Evolutionary conservation across 495 filamentous ascomycete species (phyloP).

Genomic region (Talaromyces thailandensis): DNA sequence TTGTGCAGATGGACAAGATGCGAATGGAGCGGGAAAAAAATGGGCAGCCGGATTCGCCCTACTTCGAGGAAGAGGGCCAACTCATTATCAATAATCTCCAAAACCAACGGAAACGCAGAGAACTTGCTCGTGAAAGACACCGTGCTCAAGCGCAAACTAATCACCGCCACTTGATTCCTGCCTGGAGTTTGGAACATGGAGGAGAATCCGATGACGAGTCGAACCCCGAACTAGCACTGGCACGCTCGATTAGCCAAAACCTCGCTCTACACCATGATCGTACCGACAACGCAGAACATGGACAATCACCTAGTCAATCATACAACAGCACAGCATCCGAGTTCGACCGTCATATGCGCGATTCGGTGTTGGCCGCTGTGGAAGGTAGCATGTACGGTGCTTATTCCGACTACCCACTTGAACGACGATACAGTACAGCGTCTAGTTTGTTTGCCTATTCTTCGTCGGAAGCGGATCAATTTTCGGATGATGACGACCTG

Average conservation of each 20-base stretch:
- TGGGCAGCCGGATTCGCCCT: conserved; percentile 45
- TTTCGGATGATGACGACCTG: conserved; percentile 61
- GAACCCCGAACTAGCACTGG: conserved; percentile 25
- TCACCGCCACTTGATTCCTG: conserved; percentile 34
- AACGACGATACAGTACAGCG: conserved; percentile 38
- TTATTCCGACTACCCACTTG: conserved; percentile 49
- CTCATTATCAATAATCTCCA: conserved; percentile 48
- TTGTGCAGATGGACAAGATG: conserved; percentile 71
- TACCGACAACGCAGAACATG: conserved; percentile 16
- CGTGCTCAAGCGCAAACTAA: conserved; percentile 39
- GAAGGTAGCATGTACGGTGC: conserved; percentile 72
- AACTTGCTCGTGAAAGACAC: conserved; percentile 44
- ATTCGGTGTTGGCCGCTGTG: conserved; percentile 43
- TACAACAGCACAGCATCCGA: conserved; percentile 36
- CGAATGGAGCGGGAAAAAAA: conserved; percentile 63
- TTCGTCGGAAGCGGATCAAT: conserved; percentile 47
- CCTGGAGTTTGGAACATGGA: conserved; percentile 77
- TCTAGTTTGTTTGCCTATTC: conserved; percentile 42
- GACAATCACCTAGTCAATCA: conserved; percentile 32
- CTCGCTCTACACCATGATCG: conserved; percentile 15
- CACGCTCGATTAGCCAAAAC: conserved; percentile 25
- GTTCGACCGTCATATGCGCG: conserved; percentile 32
- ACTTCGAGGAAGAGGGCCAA: conserved; percentile 51
- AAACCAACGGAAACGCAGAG: conserved; percentile 46
- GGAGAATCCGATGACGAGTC: conserved; percentile 50